These are phyloP conservation scores for Boechera retrofracta DNA, from an alignment of 345 rosid species.

Conservation along the genomic window DNA sequence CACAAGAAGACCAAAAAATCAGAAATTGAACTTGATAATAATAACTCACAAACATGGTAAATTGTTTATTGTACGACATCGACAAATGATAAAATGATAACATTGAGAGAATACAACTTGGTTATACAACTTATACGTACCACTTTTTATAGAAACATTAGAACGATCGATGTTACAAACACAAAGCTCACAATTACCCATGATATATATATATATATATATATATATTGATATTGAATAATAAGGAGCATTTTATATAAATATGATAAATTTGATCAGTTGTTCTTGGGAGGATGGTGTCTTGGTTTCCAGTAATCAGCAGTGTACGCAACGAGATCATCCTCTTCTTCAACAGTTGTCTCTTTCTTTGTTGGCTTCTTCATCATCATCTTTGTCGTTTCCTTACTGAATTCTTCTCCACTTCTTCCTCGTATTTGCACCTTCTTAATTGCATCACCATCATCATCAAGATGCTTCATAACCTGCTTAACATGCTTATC, in stretches of 20 bases:
- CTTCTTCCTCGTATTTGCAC: conserved; percentile 6
- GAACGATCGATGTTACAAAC: conserved; percentile 29
- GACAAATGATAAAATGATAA: neutral
- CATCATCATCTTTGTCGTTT: conserved; percentile 27
- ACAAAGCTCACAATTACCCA: conserved; percentile 24
- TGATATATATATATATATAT: neutral
- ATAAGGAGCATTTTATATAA: neutral
- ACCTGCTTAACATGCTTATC: conserved; percentile 16
- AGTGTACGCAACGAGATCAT: conserved; percentile 65
- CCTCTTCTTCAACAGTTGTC: conserved; percentile 39
- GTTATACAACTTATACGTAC: conserved; percentile 1
- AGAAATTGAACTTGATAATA: too few relatives aligned
- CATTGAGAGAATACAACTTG: conserved; percentile 5
- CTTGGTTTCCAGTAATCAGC: conserved; percentile 76
- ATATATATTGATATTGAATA: conserved; percentile 15
- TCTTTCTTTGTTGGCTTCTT: conserved; percentile 33
- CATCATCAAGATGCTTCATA: conserved; percentile 18
- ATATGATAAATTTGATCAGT: conserved; percentile 39
- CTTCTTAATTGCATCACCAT: conserved; percentile 29
- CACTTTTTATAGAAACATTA: neutral
- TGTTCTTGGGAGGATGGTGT: conserved; percentile 86
- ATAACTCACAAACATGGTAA: neutral
- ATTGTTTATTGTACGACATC: neutral
- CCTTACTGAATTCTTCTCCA: conserved; percentile 22
- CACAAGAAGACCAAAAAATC: too few relatives aligned